Percentiles rank a stretch among this genome's conserved stretches.
These are phyloP conservation scores for Populus ilicifolia DNA, from an alignment of 345 rosid genomes.

Conservation along the genomic window DNA sequence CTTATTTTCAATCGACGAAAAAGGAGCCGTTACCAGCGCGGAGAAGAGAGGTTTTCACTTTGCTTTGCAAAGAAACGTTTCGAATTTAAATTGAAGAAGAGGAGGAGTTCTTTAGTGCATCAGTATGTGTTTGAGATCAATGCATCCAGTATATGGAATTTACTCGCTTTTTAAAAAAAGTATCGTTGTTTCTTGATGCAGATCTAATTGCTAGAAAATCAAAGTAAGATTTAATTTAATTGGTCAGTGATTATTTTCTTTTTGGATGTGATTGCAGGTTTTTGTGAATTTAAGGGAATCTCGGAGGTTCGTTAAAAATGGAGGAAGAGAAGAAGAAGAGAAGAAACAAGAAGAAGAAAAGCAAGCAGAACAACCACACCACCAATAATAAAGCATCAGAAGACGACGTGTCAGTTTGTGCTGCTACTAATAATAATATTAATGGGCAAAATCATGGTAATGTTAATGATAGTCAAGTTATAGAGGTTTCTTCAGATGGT, in stretches of 20 bases:
- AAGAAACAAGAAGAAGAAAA: constrained; percentile 64
- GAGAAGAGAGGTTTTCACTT: neutral
- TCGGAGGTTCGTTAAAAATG: constrained; percentile 25
- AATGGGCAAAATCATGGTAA: constrained; percentile 23
- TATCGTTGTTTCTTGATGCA: too few species aligned
- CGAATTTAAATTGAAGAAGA: too few species aligned
- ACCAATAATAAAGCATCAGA: constrained; percentile 17
- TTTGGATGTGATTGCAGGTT: neutral
- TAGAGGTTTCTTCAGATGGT: neutral
- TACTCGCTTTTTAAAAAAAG: neutral
- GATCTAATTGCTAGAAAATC: neutral
- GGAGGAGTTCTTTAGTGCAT: neutral
- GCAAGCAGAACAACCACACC: constrained; percentile 26
- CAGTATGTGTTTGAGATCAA: neutral
- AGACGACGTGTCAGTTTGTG: constrained; percentile 26
- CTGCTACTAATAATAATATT: constrained; percentile 23
- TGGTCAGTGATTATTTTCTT: neutral
- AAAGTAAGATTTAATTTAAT: too few species aligned
- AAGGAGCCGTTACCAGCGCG: neutral
- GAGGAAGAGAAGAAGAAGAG: constrained; percentile 67
- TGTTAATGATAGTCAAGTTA: neutral
- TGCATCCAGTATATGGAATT: neutral
- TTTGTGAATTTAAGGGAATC: neutral
- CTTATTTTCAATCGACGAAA: neutral
- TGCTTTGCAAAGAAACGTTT: neutral